Conservation (phyloP, 352 stramenopile genomes). For the Hyaloperonospora arabidopsidis region DNA sequence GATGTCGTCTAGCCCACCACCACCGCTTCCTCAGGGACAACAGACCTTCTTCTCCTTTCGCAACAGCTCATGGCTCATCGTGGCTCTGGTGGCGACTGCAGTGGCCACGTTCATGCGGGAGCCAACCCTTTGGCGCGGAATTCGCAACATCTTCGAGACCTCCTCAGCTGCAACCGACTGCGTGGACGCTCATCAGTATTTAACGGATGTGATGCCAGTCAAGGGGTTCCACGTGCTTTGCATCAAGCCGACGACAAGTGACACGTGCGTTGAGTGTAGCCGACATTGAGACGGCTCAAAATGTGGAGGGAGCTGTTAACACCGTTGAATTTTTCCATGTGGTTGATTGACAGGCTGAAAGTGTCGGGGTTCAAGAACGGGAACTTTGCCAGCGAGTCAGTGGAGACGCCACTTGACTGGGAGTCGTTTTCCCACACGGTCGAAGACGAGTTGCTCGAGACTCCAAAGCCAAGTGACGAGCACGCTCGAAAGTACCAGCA, state of each 20-base stretch:
- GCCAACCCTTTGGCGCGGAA: too few species aligned
- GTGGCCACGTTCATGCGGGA: constrained; percentile 9
- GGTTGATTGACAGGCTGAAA: constrained; percentile 23
- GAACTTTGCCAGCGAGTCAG: constrained; percentile 21
- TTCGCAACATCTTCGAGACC: too few species aligned
- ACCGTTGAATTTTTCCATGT: background rate
- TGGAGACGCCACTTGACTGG: constrained; percentile 36
- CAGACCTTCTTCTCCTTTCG: constrained; percentile 3
- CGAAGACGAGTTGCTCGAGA: constrained; percentile 35
- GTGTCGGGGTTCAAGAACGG: constrained; percentile 58
- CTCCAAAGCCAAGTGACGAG: constrained; percentile 22
- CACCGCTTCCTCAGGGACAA: background rate
- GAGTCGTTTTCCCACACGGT: constrained; percentile 28
- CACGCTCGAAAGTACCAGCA: constrained; percentile 50
- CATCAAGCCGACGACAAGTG: constrained; percentile 31
- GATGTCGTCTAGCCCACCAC: too few species aligned
- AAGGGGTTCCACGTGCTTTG: constrained; percentile 73
- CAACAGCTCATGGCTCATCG: constrained; percentile 12
- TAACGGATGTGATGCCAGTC: constrained; percentile 51
- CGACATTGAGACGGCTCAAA: too few species aligned
- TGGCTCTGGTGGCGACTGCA: constrained; percentile 19
- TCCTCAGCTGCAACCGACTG: too few species aligned
- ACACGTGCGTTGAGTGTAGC: constrained; percentile 30
- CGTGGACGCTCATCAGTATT: constrained; percentile 26
- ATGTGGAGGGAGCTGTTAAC: background rate